Base-by-base conservation (phyloP, 2,329 filamentous ascomycete genomes). In the Apiospora arundinis region DNA sequence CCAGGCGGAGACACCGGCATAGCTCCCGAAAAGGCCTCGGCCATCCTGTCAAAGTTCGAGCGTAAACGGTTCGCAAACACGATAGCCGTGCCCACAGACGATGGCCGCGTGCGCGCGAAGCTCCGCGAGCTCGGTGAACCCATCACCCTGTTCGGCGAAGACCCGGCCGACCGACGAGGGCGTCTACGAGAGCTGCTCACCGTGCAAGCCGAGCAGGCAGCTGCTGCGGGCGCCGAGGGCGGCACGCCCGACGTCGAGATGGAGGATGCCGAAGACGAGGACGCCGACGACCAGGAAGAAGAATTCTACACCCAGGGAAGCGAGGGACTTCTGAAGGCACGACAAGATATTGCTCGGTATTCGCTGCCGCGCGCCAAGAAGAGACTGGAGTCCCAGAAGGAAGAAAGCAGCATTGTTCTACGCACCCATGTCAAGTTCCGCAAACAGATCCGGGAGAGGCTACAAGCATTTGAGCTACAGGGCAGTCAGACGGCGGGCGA, bases 251-350 rank as follows among this genome's bases (percentile, higher is more conserved):
- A 92, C 75, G 85, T 87, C 72, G 85, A 82, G 63, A 91, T 91
- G 88, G 88, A 87, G 60, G 92, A 93, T 77, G 88, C 80, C 8
- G 79, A 79, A 0, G 89, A 90, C 1, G 90, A 89, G 5, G 90
- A 91, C 23, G 91, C 89, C 67, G 91, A 87, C 2, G 93, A 95
- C 69, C 90, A 92, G 76, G 93, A 97, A 75, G 95, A 98, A 78
- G 96, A 99, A 77, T 99, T 98, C 81, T 99, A 98, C 81, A 97
- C 95, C 0, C 89, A 93, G 76, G 96, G 96, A 3, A 90, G 91
- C 1, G 86, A 89, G 4, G 91, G 92, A 52, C 85, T 99, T 32
- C 83, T 97, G 5, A 86, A 92, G 68, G 93, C 94, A 1, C 89
- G 96, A 72, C 90, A 91, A 77, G 88, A 92, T 37, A 95, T 99